Evolutionary conservation across 2,329 filamentous ascomycete genomes (phyloP), one percentile per base, ranked within the genome.

Genomic region (Podosphaera aphanis): DNA sequence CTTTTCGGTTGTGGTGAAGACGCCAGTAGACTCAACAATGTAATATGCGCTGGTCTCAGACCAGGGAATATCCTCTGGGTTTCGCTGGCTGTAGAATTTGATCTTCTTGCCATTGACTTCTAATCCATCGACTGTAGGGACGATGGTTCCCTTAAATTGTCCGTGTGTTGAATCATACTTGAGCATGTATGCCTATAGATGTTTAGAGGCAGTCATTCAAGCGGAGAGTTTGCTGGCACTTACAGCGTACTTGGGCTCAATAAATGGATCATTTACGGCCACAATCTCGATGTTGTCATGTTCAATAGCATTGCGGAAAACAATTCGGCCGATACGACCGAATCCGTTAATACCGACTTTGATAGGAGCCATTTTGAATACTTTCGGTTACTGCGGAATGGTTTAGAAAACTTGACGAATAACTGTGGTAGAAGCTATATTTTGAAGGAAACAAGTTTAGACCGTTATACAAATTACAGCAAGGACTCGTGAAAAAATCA

Each of bases 341-440:
- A 98, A 98, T 68, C 90, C 88, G 81, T 94, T 95, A 80, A 93
- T 94, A 67, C 85, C 85, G 64, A 92, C 83, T 77, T 92, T 75
- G 64, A 71, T 64, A 44, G 55, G 58, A 63, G 63, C 60, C 67
- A 72, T 73, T 53, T 59, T 70, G 11, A 16, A 27, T 16, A n/a
- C 11, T 15, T 6, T 41, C 16, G n/a, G 23, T 29, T 42, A 16
- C 16, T 42, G 18, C 16, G 4, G 3, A 20, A 39, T 3, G 10
- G 16, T 2, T 19, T 21, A 39, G 37, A 39, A 6, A 33, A 11
- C 15, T n/a, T 33, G 29, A 33, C 13, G 4, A 33, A 11, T 6
- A 13, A 33, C 6, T 2, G 11, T 7, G 29, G 13, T 13, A 7
- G 29, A 13, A n/a, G 10, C 4, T 13, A 3, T 33, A 3, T 13